Percentiles rank a stretch among this genome's conserved stretches.
Conservation (phyloP, 129 eudicot species). For the Flaveria trinervia region DNA sequence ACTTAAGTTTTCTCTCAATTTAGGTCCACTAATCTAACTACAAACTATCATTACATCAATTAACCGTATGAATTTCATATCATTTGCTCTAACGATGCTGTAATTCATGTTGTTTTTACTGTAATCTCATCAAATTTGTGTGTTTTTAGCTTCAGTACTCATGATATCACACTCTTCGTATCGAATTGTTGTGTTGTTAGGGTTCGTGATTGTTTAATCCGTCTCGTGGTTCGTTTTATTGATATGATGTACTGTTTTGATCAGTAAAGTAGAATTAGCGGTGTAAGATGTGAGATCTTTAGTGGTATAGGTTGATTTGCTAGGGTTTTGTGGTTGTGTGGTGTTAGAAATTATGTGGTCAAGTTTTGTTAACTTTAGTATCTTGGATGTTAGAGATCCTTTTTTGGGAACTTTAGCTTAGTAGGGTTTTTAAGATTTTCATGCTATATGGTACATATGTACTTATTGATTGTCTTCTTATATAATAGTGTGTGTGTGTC, state of each 20-base stretch:
- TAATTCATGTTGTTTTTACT: background rate
- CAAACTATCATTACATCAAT: background rate
- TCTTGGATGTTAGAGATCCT: too few species aligned
- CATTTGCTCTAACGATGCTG: background rate
- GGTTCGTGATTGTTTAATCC: background rate
- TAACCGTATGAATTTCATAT: background rate
- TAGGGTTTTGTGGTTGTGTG: background rate
- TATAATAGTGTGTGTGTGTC: background rate
- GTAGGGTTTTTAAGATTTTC: too few species aligned
- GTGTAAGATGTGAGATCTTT: background rate
- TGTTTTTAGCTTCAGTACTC: background rate
- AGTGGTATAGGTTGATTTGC: background rate
- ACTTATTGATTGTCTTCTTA: background rate
- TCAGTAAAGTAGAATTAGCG: background rate
- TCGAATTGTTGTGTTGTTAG: background rate
- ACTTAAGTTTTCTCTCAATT: background rate
- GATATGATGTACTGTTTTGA: background rate
- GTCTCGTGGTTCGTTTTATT: background rate
- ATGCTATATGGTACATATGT: background rate
- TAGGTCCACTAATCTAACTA: background rate
- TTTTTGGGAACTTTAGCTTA: too few species aligned
- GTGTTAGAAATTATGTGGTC: background rate
- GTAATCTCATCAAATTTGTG: slow-evolving; percentile 6
- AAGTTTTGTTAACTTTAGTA: background rate
- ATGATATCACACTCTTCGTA: background rate